Conservation (phyloP, 2,329 filamentous ascomycete genomes). For the Neopestalotiopsis rosae region DNA sequence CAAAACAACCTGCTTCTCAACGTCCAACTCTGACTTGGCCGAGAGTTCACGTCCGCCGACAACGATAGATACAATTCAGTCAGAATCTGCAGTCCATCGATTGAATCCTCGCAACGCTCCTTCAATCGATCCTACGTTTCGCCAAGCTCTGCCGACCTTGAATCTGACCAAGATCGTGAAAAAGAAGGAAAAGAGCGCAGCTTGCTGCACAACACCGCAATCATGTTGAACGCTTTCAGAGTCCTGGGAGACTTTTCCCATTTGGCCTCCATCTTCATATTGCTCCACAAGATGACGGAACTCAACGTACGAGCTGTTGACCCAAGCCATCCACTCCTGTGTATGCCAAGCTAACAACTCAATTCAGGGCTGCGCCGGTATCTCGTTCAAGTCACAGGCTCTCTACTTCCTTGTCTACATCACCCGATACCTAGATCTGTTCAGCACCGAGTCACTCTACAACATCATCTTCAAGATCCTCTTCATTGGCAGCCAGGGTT, state of each 20-base stretch:
- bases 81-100: background rate
- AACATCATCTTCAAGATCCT: constrained; percentile 96
- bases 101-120: background rate
- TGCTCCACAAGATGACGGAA: constrained; percentile 95
- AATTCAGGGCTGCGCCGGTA: constrained; percentile 89
- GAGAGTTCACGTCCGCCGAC: background rate
- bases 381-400: constrained; percentile 98
- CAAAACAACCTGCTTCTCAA: background rate
- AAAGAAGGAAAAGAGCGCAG: background rate
- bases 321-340: background rate
- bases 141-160: constrained; percentile 15
- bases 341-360: constrained; percentile 12
- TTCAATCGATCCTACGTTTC: background rate
- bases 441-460: constrained; percentile 84
- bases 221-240: constrained; percentile 61
- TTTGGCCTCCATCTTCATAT: constrained; percentile 89
- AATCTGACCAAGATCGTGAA: constrained; percentile 43
- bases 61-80: background rate
- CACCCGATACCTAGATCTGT: constrained; percentile 91
- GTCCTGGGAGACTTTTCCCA: constrained; percentile 86
- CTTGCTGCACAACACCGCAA: constrained; percentile 11
- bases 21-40: background rate
- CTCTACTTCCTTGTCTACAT: constrained; percentile 94
- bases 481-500: constrained; percentile 88
- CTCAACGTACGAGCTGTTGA: constrained; percentile 70